Percentiles rank a stretch among this genome's conserved stretches.
Evolutionary conservation across 164 flowering plant species (phyloP).

Genomic region (Taxillus chinensis): DNA sequence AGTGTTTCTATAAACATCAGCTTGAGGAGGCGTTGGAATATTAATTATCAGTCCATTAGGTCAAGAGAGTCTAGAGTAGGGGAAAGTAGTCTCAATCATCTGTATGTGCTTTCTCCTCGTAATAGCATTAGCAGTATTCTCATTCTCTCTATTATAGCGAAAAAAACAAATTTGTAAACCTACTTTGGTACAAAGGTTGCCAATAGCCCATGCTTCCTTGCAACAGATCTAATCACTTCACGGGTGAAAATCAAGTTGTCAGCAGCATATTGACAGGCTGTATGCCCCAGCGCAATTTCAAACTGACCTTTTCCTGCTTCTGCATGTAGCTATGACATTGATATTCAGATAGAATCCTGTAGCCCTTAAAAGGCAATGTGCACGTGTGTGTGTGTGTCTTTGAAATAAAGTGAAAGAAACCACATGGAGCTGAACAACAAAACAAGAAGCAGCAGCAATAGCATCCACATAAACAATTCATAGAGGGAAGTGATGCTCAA

Average conservation of each 20-base stretch:
- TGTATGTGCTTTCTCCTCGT: no score
- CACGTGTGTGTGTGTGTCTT: background rate
- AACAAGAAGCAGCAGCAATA: background rate
- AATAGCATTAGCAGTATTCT: no score
- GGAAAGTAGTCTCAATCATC: no score
- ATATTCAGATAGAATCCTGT: background rate
- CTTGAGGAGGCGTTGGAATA: no score
- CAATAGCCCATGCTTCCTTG: constrained; percentile 76
- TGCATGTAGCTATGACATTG: constrained; percentile 60
- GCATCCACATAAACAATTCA: no score
- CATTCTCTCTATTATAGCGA: no score
- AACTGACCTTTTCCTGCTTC: constrained; percentile 92
- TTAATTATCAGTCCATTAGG: no score
- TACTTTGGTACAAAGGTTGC: constrained; percentile 97
- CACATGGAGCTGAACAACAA: background rate
- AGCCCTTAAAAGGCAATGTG: background rate
- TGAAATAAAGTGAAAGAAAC: background rate
- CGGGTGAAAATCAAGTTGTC: constrained; percentile 76
- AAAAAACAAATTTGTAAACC: constrained; percentile 14
- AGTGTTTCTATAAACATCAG: no score
- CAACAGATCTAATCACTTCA: constrained; percentile 70
- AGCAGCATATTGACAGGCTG: constrained; percentile 51
- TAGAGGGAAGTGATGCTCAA: no score
- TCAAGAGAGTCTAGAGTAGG: no score
- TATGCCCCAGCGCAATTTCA: constrained; percentile 70